Evolutionary conservation across 2,329 filamentous ascomycete genomes (phyloP).

Genomic region (Aspergillus ruber): DNA sequence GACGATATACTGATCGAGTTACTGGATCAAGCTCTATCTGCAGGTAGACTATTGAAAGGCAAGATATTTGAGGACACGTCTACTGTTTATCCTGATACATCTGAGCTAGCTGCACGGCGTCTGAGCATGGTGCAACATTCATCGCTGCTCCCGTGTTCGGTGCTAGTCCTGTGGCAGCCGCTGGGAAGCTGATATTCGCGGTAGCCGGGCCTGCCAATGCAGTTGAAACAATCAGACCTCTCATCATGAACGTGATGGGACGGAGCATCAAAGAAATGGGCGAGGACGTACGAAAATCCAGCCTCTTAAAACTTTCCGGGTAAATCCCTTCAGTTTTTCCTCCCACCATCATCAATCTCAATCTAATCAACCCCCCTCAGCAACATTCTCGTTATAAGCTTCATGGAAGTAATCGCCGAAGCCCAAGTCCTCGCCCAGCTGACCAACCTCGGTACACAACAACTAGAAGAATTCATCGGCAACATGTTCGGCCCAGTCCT

Average conservation of each 20-base stretch:
- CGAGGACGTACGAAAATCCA: constrained; percentile 38
- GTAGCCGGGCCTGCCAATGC: constrained; percentile 38
- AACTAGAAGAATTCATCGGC: constrained; percentile 39
- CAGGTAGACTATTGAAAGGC: constrained; percentile 11
- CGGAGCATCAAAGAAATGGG: constrained; percentile 37
- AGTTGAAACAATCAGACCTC: constrained; percentile 31
- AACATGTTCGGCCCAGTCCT: constrained; percentile 14
- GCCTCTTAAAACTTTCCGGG: constrained; percentile 43
- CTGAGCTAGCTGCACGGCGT: constrained; percentile 19
- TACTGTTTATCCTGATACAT: constrained; percentile 45
- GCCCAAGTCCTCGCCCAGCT: constrained; percentile 46
- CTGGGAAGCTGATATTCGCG: constrained; percentile 43
- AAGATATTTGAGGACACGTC: constrained; percentile 47
- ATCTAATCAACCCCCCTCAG: constrained; percentile 14
- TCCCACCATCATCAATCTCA: constrained; percentile 1
- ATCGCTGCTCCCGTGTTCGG: constrained; percentile 48
- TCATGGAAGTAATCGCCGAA: constrained; percentile 47
- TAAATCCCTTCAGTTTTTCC: constrained; percentile 6
- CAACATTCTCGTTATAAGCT: constrained; percentile 45
- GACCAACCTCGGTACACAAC: constrained; percentile 34
- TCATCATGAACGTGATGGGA: constrained; percentile 33
- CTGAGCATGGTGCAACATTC: constrained; percentile 32
- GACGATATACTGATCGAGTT: constrained; percentile 36
- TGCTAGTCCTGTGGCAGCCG: constrained; percentile 43
- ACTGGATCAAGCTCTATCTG: constrained; percentile 16